phyloP scores from a whole-genome alignment of 805 yeast species.

The Ogataea parapolymorpha region DNA sequence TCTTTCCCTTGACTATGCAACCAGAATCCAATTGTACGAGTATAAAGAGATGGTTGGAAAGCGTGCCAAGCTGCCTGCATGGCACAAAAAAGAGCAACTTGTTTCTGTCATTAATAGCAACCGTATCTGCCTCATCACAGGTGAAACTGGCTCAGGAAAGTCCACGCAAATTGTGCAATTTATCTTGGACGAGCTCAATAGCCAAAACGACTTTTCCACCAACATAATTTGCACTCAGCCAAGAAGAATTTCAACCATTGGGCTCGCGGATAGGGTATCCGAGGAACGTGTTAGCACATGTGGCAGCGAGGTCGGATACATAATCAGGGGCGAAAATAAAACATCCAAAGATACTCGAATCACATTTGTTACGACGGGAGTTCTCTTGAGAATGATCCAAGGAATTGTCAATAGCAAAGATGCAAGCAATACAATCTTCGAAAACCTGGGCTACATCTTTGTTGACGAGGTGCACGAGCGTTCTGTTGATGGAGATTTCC shows the following conservation, averaged over 20 bases:
- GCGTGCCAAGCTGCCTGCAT: constrained; percentile 76
- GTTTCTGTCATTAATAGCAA: constrained; percentile 53
- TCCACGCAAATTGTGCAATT: constrained; percentile 94
- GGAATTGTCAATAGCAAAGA: constrained; percentile 32
- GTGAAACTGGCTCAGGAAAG: constrained; percentile 98
- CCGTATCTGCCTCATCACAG: constrained; percentile 77
- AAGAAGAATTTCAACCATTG: constrained; percentile 91
- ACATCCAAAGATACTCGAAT: constrained; percentile 60
- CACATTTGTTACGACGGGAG: constrained; percentile 92
- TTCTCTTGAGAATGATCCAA: constrained; percentile 80
- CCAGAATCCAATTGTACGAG: constrained; percentile 31
- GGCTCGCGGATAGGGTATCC: constrained; percentile 88
- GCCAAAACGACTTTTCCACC: constrained; percentile 46
- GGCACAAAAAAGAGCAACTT: constrained; percentile 60
- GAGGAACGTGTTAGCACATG: constrained; percentile 66
- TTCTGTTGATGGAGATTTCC: constrained; percentile 84
- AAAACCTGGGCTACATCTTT: constrained; percentile 63
- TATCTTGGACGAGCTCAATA: constrained; percentile 62
- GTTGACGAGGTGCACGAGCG: constrained; percentile 98
- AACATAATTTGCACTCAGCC: constrained; percentile 90
- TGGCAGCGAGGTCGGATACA: constrained; percentile 83
- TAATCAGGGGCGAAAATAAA: constrained; percentile 86
- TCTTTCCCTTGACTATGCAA: constrained; percentile 35
- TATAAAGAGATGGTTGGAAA: constrained; percentile 36
- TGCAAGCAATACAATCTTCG: constrained; percentile 38